Conservation (phyloP, 1,284 basidiomycete genomes). For the Ceratobasidium sp. region DNA sequence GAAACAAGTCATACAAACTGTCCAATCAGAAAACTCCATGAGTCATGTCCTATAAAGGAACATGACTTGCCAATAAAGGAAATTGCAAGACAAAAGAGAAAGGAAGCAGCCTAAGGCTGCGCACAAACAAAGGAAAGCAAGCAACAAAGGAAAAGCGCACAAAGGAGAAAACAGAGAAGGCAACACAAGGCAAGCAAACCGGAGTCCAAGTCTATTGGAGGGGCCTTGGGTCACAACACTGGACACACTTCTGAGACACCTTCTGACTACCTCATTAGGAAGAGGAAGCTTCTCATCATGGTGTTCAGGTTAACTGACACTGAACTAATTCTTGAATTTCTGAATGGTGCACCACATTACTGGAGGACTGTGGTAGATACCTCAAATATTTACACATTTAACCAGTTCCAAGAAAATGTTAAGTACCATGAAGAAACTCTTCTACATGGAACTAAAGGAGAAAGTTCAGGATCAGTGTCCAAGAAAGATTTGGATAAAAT, state of each 20-base stretch:
- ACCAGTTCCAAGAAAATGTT: not conserved
- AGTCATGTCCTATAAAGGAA: too few relatives aligned
- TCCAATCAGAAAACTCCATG: too few relatives aligned
- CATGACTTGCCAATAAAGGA: too few relatives aligned
- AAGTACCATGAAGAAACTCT: not conserved
- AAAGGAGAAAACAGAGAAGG: too few relatives aligned
- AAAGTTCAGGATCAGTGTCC: not conserved
- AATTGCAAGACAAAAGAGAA: too few relatives aligned
- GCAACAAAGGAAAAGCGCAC: too few relatives aligned
- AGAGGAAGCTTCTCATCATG: conserved; percentile 2
- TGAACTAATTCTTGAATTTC: not conserved
- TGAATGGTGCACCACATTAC: not conserved
- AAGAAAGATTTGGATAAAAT: not conserved
- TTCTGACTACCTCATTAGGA: conserved; percentile 3
- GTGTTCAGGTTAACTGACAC: not conserved
- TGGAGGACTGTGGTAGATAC: not conserved
- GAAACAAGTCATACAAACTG: too few relatives aligned
- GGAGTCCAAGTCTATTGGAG: too few relatives aligned
- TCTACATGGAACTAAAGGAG: not conserved
- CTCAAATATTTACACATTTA: not conserved
- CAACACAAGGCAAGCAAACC: too few relatives aligned
- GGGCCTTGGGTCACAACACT: too few relatives aligned
- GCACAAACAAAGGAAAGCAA: too few relatives aligned
- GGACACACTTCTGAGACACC: not conserved
- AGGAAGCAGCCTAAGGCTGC: too few relatives aligned